A percentile compares a stretch with the other conserved stretches of the same genome.
phyloP scores from a whole-genome alignment of 345 rosid genomes.

The Cochlearia excelsa region DNA sequence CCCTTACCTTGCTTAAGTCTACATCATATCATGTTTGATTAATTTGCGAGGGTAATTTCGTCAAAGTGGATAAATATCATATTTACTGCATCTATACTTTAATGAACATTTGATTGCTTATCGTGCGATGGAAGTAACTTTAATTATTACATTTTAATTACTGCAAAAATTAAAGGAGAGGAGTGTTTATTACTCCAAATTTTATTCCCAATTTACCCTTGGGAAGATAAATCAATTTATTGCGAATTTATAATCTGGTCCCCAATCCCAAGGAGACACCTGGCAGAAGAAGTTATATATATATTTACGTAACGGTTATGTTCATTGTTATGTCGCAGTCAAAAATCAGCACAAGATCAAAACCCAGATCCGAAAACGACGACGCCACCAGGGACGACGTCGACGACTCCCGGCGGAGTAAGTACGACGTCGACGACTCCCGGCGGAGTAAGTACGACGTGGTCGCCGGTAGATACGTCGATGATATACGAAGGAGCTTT shows the following conservation, averaged over 20 bases:
- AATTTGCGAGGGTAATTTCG: neutral
- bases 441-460: slow-evolving; percentile 1
- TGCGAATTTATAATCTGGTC: too few relatives aligned
- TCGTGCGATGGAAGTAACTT: slow-evolving; percentile 12
- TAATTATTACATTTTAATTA: too few relatives aligned
- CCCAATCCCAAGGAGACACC: slow-evolving; percentile 13
- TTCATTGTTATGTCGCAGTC: slow-evolving; percentile 42
- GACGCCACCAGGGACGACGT: slow-evolving; percentile 17
- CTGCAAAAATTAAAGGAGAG: too few relatives aligned
- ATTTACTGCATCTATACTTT: too few relatives aligned
- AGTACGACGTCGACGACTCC: slow-evolving; percentile 14
- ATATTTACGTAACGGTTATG: too few relatives aligned
- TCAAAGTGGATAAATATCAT: neutral
- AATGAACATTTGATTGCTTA: neutral
- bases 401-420: slow-evolving; percentile 10
- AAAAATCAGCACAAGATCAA: slow-evolving; percentile 62
- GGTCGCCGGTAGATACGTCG: slow-evolving; percentile 33
- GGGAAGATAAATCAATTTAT: neutral
- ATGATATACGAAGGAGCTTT: slow-evolving; percentile 76
- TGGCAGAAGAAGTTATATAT: neutral
- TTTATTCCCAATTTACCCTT: too few relatives aligned
- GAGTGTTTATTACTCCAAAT: too few relatives aligned
- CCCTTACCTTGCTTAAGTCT: neutral
- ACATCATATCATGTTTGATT: too few relatives aligned
- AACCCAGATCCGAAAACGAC: slow-evolving; percentile 24